These are phyloP conservation scores for Gremmenia infestans DNA, from an alignment of 2,329 filamentous ascomycete species.

Conservation along the genomic window DNA sequence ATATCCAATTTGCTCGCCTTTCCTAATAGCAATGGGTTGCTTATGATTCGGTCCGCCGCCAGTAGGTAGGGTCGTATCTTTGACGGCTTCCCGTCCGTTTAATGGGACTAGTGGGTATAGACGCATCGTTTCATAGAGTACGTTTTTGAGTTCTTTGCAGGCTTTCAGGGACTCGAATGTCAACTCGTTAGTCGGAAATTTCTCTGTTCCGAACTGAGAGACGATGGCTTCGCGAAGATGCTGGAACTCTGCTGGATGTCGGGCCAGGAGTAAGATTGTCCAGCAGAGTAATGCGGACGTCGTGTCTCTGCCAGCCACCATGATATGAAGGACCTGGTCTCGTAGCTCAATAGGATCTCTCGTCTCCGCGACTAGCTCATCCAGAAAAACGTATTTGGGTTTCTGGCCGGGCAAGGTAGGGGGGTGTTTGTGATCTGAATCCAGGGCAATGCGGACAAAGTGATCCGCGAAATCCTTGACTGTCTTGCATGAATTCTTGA, in stretches of 20 bases:
- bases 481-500: conserved; percentile 26
- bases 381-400: conserved; percentile 36
- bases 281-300: conserved; percentile 30
- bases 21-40: conserved; percentile 26
- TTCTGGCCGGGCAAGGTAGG: conserved; percentile 16
- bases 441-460: conserved; percentile 27
- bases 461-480: conserved; percentile 21
- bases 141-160: conserved; percentile 20
- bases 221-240: conserved; percentile 40
- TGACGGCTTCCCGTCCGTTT: conserved; percentile 25
- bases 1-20: conserved; percentile 26
- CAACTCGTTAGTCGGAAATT: conserved; percentile 10
- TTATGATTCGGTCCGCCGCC: conserved; percentile 31
- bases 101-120: conserved; percentile 30
- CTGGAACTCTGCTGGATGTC: conserved; percentile 37
- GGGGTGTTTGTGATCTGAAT: conserved; percentile 27
- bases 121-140: conserved; percentile 27
- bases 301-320: conserved; percentile 28
- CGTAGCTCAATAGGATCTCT: conserved; percentile 34
- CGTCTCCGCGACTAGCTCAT: conserved; percentile 45
- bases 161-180: conserved; percentile 22
- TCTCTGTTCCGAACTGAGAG: conserved; percentile 28
- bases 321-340: conserved; percentile 33
- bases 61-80: conserved; percentile 28
- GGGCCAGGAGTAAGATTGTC: conserved; percentile 37